Base-by-base conservation (phyloP, 73 alveolate species). In the Paramecium caudatum region DNA sequence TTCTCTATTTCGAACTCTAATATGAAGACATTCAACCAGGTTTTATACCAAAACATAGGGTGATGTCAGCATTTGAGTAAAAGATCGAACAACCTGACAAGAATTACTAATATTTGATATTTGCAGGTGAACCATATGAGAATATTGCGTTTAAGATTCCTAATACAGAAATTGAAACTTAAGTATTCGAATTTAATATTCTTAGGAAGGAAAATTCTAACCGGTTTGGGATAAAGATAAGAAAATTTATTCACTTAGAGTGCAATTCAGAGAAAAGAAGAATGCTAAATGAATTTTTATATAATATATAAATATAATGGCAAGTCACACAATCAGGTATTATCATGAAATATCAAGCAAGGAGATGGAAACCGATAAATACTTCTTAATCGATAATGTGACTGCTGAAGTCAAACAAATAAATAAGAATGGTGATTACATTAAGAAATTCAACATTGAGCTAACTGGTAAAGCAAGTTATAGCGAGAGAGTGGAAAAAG, bases 121-220 rank as follows among this genome's bases (percentile, higher is more conserved):
- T 98, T 70, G 99, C 99, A 15, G 99, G 99, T 27, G 99, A 98
- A 90, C 99, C 99, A 5, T 98, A 98, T 90, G 99, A 98, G 88
- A 98, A 97, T 82, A 93, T 98, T 43, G 88, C 82, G 2, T 86
- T 86, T 46, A 86, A 86, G 43, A 86, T 86, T 12, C 93, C 93
- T 5, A 86, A 86, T 46, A 43, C 32, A 45, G 93, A 86, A 46
- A 86, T 86, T 13, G 93, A 86, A 30, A 86, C 84, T n/a, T 50
- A 39, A 16, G 83, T 65, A 65, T 65, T 2, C 34, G 0, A 25
- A 0, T 65, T 4, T 10, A n/a, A 32, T 2, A 13, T 12, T 33
- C 17, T 33, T 10, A 65, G 27, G 93, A 86, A 0, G 93, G 93
- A 12, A 86, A 86, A 48, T 86, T 86, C 61, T 48, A 86, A 34